Evolutionary conservation across 202 grass and related monocot genomes (phyloP).

Genomic region (Alloteropsis angusta): DNA sequence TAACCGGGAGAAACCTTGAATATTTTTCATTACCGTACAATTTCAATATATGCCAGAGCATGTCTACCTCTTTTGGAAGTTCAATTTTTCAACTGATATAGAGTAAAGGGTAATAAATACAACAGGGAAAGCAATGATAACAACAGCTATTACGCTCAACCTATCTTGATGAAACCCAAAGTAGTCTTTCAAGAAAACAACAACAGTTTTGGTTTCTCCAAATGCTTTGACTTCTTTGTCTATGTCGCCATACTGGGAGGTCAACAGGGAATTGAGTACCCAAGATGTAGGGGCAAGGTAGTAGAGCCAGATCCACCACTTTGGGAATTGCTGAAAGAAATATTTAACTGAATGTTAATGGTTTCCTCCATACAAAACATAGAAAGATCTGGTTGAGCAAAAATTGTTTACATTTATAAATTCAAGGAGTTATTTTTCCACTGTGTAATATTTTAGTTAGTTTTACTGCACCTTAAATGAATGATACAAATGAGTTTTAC

Average conservation of each 20-base stretch:
- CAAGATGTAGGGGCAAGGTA: constrained; percentile 37
- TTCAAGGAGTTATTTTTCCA: not conserved
- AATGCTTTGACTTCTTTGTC: constrained; percentile 27
- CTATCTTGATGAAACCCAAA: constrained; percentile 43
- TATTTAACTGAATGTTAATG: not conserved
- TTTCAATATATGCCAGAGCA: not conserved
- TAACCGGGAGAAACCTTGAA: not conserved
- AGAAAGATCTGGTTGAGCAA: not conserved
- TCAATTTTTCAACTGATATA: constrained; percentile 47
- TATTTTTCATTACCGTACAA: not conserved
- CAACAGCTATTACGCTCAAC: constrained; percentile 19
- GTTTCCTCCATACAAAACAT: not conserved
- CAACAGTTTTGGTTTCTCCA: constrained; percentile 37
- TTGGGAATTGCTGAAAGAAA: constrained; percentile 48
- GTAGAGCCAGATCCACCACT: constrained; percentile 64
- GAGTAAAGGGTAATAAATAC: constrained; percentile 33
- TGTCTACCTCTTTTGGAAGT: constrained; percentile 59
- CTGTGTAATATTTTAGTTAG: not conserved
- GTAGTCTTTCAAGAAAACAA: constrained; percentile 50
- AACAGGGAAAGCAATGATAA: constrained; percentile 33
- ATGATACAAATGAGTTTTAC: not conserved
- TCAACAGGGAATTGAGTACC: constrained; percentile 45
- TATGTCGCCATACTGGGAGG: constrained; percentile 51
- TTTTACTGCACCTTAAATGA: not conserved
- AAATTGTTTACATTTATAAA: not conserved